Evolutionary conservation across 129 eudicot species (phyloP), one percentile per base, ranked within the genome.

Genomic region (Glebionis coronaria): DNA sequence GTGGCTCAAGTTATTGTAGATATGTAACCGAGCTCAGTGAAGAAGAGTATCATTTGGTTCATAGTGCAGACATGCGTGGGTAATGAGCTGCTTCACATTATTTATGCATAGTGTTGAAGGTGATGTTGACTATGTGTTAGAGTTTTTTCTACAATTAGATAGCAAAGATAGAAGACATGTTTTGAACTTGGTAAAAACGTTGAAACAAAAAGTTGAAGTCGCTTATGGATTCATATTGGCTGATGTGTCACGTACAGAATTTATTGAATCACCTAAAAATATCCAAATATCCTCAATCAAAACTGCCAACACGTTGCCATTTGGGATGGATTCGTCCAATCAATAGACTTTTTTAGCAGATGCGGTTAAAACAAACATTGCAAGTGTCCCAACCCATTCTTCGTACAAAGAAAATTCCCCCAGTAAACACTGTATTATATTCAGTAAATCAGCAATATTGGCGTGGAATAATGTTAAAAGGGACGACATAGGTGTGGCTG

Each of bases 171-270:
- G 31, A 16, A 63, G 28, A 19, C 53, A 19, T 44, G 52, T 63
- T 3, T 13, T 63, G 35, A 11, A 11, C 16, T 38, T 44, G 53
- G 38, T 63, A 35, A 31, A 63, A 42, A 63, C 68, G 14, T 63
- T 63, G 54, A 44, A 63, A 35, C 53, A 63, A 10, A 10, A 9
- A 12, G 54, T 63, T 44, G 68, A 63, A 11, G 18, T 20, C 19
- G 16, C 53, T 63, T 44, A 31, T 4, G 68, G 53, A 42, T 63
- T 63, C 44, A 31, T 18, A 21, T 63, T 63, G 19, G 68, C 53
- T 44, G 53, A 42, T 11, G 19, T 63, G 11, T 63, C 52, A 42
- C 50, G 35, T 42, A 5, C 12, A 10, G 53, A 62, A 10, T 2
- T 63, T 40, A 18, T 45, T 11, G 54, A 27, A 63, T 35, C 53